Evolutionary conservation across 352 stramenopile species (phyloP).

Genomic region (Globisporangium splendens): DNA sequence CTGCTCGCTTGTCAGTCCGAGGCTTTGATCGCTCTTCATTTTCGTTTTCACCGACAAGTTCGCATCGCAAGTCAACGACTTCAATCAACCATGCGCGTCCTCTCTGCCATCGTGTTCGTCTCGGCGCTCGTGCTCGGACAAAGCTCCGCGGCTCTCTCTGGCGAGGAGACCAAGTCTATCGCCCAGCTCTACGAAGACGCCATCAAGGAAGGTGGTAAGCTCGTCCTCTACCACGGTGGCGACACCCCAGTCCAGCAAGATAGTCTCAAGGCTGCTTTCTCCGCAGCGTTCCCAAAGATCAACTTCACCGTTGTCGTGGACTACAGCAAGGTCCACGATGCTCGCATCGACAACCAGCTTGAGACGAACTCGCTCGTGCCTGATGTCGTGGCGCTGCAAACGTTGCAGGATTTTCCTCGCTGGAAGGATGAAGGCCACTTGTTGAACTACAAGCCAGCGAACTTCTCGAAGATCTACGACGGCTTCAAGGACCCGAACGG

Average conservation of each 20-base stretch:
- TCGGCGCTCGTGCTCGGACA: neutral
- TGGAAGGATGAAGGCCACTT: conserved; percentile 38
- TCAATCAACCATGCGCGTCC: conserved; percentile 2
- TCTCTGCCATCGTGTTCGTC: conserved; percentile 3
- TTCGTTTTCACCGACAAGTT: too few species aligned
- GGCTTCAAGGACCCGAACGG: conserved; percentile 27
- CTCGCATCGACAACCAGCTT: conserved; percentile 29
- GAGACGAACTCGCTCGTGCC: conserved; percentile 39
- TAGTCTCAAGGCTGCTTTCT: conserved; percentile 20
- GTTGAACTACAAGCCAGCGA: conserved; percentile 49
- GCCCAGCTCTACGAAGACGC: conserved; percentile 44
- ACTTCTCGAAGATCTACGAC: conserved; percentile 53
- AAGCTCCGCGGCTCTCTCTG: neutral
- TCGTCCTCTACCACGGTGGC: conserved; percentile 40
- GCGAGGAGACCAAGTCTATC: conserved; percentile 37
- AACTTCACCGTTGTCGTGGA: conserved; percentile 60
- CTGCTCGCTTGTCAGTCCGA: too few species aligned
- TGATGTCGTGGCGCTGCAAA: conserved; percentile 43
- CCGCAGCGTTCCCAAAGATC: conserved; percentile 38
- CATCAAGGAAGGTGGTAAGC: conserved; percentile 47
- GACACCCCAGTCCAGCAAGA: conserved; percentile 30
- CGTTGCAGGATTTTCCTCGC: conserved; percentile 49
- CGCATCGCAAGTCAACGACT: too few species aligned
- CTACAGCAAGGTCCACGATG: conserved; percentile 40
- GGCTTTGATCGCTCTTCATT: too few species aligned